These are phyloP conservation scores for Dothideomycetidae sp. DNA, from an alignment of 2,329 filamentous ascomycete genomes.

Conservation along the genomic window DNA sequence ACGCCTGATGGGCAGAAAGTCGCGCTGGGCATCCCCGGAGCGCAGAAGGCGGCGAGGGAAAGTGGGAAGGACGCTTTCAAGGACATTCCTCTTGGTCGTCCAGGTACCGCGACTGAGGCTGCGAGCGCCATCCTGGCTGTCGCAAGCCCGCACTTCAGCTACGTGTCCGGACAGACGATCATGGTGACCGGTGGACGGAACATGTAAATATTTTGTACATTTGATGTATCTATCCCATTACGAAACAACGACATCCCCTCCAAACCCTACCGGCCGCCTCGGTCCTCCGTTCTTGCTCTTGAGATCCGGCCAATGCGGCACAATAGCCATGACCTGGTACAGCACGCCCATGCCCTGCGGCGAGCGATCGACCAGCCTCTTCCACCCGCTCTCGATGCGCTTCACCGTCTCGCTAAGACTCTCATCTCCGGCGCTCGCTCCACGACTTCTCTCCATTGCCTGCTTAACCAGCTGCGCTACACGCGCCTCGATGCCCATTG, in stretches of 20 bases:
- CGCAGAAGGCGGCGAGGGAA: slow-evolving; percentile 36
- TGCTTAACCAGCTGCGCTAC: slow-evolving; percentile 50
- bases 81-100: slow-evolving; percentile 66
- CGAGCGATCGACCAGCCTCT: slow-evolving; percentile 67
- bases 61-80: slow-evolving; percentile 26
- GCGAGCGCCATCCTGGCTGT: slow-evolving; percentile 64
- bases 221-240: background rate
- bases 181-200: slow-evolving; percentile 66
- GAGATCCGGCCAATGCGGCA: slow-evolving; percentile 49
- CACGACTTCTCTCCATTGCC: slow-evolving; percentile 20
- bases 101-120: slow-evolving; percentile 67
- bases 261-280: slow-evolving; percentile 79
- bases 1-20: slow-evolving; percentile 64
- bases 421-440: slow-evolving; percentile 24
- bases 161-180: slow-evolving; percentile 77
- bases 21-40: slow-evolving; percentile 56
- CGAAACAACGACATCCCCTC: slow-evolving; percentile 44
- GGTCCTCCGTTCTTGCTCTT: slow-evolving; percentile 41
- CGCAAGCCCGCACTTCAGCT: slow-evolving; percentile 67
- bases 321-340: slow-evolving; percentile 83
- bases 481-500: slow-evolving; percentile 72
- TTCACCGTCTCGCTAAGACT: slow-evolving; percentile 36
- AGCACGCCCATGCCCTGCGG: slow-evolving; percentile 83
- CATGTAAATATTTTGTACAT: slow-evolving; percentile 33
- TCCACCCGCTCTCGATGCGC: slow-evolving; percentile 61